Evolutionary conservation across 2,329 filamentous ascomycete genomes (phyloP).

Genomic region (Westerdykella ornata): DNA sequence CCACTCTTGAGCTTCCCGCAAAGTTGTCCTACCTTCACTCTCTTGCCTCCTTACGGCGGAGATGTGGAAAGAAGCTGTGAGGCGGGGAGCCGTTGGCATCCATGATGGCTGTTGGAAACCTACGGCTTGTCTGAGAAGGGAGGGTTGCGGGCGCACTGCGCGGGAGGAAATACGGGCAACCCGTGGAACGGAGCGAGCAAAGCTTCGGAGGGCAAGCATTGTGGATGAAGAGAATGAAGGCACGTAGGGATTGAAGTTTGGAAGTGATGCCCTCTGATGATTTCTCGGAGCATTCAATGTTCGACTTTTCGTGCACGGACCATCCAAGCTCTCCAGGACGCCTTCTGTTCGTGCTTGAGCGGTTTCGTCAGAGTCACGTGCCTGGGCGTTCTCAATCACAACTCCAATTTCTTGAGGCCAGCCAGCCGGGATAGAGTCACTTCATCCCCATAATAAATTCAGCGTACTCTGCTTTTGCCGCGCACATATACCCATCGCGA

Average conservation of each 20-base stretch:
- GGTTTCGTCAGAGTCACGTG: slow-evolving; percentile 8
- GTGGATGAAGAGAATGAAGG: slow-evolving; percentile 8
- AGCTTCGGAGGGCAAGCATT: slow-evolving; percentile 43
- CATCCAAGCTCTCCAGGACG: not conserved
- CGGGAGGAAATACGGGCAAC: slow-evolving; percentile 38
- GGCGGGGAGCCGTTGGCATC: slow-evolving; percentile 24
- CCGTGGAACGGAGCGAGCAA: slow-evolving; percentile 43
- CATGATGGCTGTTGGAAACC: slow-evolving; percentile 31
- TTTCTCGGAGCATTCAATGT: not conserved
- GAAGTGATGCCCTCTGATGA: too few species aligned
- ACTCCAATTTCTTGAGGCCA: slow-evolving; percentile 1
- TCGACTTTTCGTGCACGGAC: slow-evolving; percentile 18
- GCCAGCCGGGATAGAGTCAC: slow-evolving; percentile 7
- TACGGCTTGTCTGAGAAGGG: slow-evolving; percentile 29
- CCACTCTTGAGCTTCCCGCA: not conserved
- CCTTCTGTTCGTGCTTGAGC: not conserved
- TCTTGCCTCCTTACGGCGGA: slow-evolving; percentile 36
- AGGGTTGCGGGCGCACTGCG: slow-evolving; percentile 32
- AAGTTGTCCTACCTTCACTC: slow-evolving; percentile 12
- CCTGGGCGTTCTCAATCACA: not conserved
- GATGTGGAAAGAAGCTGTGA: slow-evolving; percentile 40
- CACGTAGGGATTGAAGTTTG: slow-evolving; percentile 2
- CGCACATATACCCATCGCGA: not conserved
- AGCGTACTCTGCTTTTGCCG: not conserved
- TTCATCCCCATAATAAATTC: not conserved